phyloP scores from a whole-genome alignment of 1,284 basidiomycete species.

The Malassezia brasiliensis region DNA sequence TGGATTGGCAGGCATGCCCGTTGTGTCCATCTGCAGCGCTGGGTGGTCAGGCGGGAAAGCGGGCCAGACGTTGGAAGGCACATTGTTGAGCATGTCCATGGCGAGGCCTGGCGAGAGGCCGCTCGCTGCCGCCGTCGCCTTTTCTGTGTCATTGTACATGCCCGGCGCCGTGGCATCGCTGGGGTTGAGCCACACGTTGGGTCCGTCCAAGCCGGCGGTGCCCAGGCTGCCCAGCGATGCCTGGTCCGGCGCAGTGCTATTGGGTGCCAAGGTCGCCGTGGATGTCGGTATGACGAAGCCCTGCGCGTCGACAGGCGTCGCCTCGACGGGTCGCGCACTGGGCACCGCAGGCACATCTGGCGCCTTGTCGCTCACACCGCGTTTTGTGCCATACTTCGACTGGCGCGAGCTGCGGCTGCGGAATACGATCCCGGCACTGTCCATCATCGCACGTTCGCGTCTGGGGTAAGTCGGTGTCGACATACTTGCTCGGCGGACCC shows the following conservation, averaged over 20 bases:
- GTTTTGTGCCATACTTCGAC: not conserved
- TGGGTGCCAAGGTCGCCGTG: not conserved
- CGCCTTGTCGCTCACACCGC: not conserved
- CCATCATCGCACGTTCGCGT: constrained; percentile 17
- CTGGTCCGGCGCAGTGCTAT: not conserved
- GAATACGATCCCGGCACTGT: constrained; percentile 15
- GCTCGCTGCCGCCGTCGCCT: not conserved
- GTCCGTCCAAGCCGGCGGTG: too few relatives aligned
- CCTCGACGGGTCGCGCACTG: too few relatives aligned
- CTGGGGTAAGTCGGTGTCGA: not conserved
- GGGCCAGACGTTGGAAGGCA: not conserved
- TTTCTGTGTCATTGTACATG: not conserved
- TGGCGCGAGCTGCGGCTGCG: constrained; percentile 3
- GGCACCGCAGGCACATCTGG: not conserved
- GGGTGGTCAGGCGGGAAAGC: too few relatives aligned
- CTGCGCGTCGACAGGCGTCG: too few relatives aligned
- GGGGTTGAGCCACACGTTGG: not conserved
- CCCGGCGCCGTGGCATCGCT: not conserved
- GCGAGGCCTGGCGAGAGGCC: not conserved
- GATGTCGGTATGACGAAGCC: not conserved
- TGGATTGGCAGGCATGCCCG: too few relatives aligned
- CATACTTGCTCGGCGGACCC: constrained; percentile 16
- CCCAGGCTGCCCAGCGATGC: too few relatives aligned
- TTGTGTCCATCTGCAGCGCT: too few relatives aligned
- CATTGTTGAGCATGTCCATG: not conserved